Percentiles rank a stretch among this genome's conserved stretches.
Conservation (phyloP, 2,329 filamentous ascomycete species). For the Penicillium sp. region DNA sequence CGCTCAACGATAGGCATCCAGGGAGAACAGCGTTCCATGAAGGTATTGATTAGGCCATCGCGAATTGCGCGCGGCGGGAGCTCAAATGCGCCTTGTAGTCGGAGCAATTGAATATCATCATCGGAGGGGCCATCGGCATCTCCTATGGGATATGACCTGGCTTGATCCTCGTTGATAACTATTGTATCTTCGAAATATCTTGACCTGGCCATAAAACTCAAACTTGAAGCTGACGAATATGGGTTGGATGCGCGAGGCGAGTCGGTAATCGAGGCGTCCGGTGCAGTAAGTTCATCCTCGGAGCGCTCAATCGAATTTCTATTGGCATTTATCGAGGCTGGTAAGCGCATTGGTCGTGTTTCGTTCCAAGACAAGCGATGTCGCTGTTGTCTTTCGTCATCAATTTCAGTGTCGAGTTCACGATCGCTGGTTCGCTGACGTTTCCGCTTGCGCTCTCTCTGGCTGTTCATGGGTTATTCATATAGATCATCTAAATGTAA, state of each 20-base stretch:
- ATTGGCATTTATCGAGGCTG: not conserved
- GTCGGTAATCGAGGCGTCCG: not conserved
- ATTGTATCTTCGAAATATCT: slow-evolving; percentile 38
- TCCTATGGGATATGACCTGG: slow-evolving; percentile 32
- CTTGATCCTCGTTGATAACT: slow-evolving; percentile 37
- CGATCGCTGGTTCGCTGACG: not conserved
- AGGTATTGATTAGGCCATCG: slow-evolving; percentile 40
- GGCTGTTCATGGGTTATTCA: slow-evolving; percentile 2
- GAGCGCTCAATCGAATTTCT: not conserved
- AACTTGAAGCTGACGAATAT: slow-evolving; percentile 27
- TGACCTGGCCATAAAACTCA: slow-evolving; percentile 39
- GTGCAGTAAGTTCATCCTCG: not conserved
- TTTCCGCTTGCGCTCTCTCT: slow-evolving; percentile 24
- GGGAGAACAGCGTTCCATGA: slow-evolving; percentile 40
- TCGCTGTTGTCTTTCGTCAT: not conserved
- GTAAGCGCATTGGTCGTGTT: not conserved
- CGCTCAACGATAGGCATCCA: slow-evolving; percentile 44
- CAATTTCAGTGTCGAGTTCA: not conserved
- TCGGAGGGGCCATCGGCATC: slow-evolving; percentile 34
- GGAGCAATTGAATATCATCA: slow-evolving; percentile 37
- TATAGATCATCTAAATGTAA: not conserved
- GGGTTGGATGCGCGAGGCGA: slow-evolving; percentile 16
- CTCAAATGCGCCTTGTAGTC: slow-evolving; percentile 36
- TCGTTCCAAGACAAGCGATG: slow-evolving; percentile 7
- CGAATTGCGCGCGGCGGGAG: slow-evolving; percentile 37